A percentile compares a stretch with the other conserved stretches of the same genome.
Conservation (phyloP, 148 eudicot species). For the Agrostemma githago region DNA sequence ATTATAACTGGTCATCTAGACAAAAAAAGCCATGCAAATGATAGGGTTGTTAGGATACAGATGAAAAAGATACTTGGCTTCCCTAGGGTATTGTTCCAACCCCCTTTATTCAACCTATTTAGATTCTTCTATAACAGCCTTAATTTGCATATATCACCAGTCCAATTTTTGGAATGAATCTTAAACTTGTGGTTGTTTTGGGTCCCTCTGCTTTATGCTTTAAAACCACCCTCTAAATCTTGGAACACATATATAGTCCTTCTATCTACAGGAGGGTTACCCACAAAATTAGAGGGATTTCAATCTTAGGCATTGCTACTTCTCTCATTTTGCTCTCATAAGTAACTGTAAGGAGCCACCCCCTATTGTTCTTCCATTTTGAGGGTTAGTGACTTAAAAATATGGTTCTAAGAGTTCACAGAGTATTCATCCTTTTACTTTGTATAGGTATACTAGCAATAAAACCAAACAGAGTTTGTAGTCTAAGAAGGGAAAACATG, state of each 20-base stretch:
- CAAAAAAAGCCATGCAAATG: constrained; percentile 52
- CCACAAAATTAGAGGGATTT: constrained; percentile 33
- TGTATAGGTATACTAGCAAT: constrained; percentile 38
- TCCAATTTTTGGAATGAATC: constrained; percentile 58
- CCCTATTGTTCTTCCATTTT: background rate
- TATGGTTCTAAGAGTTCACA: constrained; percentile 36
- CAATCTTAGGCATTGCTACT: constrained; percentile 27
- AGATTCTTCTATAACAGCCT: constrained; percentile 68
- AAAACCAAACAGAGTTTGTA: constrained; percentile 41
- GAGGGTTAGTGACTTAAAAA: constrained; percentile 18
- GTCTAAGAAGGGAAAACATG: constrained; percentile 37
- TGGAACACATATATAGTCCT: constrained; percentile 34
- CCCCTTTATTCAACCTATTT: constrained; percentile 47
- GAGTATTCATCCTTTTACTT: constrained; percentile 37
- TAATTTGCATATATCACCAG: constrained; percentile 40
- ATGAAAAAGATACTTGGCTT: constrained; percentile 84
- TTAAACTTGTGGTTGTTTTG: constrained; percentile 47
- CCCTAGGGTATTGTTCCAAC: constrained; percentile 63
- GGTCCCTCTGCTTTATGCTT: constrained; percentile 65
- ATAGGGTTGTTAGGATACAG: constrained; percentile 45
- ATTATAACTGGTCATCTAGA: constrained; percentile 37
- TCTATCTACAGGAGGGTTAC: constrained; percentile 44
- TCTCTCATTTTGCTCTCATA: constrained; percentile 33
- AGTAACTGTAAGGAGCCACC: constrained; percentile 9
- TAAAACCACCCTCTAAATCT: constrained; percentile 36